phyloP scores from a whole-genome alignment of 345 rosid species.

The Pugionium cornutum region DNA sequence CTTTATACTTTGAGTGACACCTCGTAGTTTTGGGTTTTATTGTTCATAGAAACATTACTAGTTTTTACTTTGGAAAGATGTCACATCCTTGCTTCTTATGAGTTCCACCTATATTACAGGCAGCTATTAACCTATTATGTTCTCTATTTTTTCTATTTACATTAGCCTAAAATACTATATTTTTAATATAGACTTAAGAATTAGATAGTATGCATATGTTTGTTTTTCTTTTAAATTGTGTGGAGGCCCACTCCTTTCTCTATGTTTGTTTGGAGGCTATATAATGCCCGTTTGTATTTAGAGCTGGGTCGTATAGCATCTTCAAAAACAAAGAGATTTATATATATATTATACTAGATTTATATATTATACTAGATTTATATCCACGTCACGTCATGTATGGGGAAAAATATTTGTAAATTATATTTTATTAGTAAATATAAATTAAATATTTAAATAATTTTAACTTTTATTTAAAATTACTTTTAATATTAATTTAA shows the following conservation, averaged over 20 bases:
- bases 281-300: background rate
- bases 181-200: background rate
- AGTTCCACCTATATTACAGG: background rate
- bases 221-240: background rate
- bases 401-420: no score
- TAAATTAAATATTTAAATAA: no score
- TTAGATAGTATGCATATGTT: background rate
- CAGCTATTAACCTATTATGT: background rate
- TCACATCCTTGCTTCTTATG: background rate
- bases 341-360: no score
- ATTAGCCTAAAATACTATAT: background rate
- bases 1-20: background rate
- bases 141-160: background rate
- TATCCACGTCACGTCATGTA: no score
- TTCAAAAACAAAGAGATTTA: no score
- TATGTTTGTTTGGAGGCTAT: background rate
- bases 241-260: background rate
- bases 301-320: background rate
- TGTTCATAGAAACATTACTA: background rate
- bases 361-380: no score
- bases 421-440: no score
- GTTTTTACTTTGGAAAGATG: background rate
- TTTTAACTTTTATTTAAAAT: no score
- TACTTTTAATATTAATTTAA: no score
- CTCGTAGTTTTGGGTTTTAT: conserved; percentile 1